These are phyloP conservation scores for Phaeosphaeria sp. DNA, from an alignment of 2,329 filamentous ascomycete species.

Conservation along the genomic window DNA sequence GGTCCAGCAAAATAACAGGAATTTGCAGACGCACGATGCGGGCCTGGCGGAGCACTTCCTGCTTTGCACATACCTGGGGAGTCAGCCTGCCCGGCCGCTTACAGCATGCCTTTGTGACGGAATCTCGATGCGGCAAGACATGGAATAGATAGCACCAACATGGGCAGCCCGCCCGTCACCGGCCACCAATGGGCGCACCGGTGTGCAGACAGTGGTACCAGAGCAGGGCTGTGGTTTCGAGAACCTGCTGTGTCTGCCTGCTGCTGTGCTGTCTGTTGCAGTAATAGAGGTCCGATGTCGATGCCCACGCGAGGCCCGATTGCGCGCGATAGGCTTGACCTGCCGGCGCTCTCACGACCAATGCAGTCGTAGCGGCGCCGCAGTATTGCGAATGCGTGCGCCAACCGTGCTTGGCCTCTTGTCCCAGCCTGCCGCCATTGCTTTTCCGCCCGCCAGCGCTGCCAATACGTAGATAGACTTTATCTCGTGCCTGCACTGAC, in stretches of 20 bases:
- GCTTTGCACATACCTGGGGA: slow-evolving; percentile 16
- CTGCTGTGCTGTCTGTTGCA: no score
- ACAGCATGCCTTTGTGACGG: no score
- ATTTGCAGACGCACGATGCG: not conserved
- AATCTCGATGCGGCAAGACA: slow-evolving; percentile 14
- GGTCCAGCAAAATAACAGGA: not conserved
- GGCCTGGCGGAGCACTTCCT: slow-evolving; percentile 9
- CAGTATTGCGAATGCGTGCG: not conserved
- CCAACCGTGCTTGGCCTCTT: not conserved
- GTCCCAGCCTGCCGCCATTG: not conserved
- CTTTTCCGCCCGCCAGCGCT: slow-evolving; percentile 4
- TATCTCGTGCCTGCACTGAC: not conserved
- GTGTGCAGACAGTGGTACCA: no score
- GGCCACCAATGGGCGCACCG: no score
- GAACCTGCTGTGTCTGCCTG: not conserved
- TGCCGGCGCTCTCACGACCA: not conserved
- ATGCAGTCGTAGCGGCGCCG: not conserved
- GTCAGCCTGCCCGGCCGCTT: not conserved
- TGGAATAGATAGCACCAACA: not conserved
- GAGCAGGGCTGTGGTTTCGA: no score
- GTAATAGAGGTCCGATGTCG: not conserved
- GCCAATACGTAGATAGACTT: not conserved
- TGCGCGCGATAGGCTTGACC: not conserved
- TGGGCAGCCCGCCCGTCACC: no score
- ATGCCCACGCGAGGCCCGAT: not conserved